Evolutionary conservation across 768 basidiomycete species (phyloP).

Genomic region (Tricholoma furcatifolium): DNA sequence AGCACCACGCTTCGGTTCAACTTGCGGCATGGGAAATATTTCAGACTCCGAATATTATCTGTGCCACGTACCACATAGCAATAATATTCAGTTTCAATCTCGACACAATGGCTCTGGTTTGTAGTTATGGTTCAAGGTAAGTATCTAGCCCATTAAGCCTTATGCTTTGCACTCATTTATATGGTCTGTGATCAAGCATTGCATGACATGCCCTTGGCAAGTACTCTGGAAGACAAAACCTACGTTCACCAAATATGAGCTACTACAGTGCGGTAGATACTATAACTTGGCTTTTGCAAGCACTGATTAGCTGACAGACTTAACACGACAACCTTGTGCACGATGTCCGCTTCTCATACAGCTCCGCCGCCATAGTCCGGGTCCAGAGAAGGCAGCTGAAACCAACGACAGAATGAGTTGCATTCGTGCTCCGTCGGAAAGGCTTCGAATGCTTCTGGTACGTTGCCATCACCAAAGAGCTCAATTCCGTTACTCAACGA

Average conservation of each 20-base stretch:
- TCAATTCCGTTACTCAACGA: neutral
- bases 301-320: no score
- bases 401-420: neutral
- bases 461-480: conserved; percentile 2
- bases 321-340: neutral
- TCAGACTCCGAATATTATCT: no score
- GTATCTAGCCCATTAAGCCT: neutral
- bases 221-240: neutral
- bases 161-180: neutral
- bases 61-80: no score
- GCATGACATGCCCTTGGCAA: neutral
- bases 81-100: no score
- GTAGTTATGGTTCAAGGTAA: neutral
- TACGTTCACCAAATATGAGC: neutral
- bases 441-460: neutral
- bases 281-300: neutral
- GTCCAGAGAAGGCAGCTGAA: neutral
- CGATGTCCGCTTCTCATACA: neutral
- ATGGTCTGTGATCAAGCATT: neutral
- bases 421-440: neutral
- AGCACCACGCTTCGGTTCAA: no score
- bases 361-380: neutral
- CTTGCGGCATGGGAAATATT: no score
- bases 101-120: neutral
- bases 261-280: neutral